Evolutionary conservation across 805 yeast genomes (phyloP).

Genomic region (Brettanomyces anomalus): DNA sequence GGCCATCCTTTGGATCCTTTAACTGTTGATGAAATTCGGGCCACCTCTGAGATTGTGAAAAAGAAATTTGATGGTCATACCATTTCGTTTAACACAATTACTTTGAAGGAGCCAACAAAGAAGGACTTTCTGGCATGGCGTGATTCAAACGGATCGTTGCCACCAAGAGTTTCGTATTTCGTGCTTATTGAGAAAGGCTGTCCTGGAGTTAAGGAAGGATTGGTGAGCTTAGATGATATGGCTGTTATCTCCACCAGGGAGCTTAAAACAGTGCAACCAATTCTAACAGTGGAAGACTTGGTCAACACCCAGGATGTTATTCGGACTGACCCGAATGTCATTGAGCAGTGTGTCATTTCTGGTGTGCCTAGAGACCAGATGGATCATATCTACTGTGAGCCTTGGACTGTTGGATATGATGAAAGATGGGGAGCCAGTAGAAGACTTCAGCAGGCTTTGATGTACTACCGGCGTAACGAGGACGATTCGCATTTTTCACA

Average conservation of each 20-base stretch:
- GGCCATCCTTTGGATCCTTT: slow-evolving; percentile 69
- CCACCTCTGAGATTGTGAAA: slow-evolving; percentile 45
- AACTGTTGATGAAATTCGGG: slow-evolving; percentile 50
- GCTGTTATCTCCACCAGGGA: slow-evolving; percentile 38
- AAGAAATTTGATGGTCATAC: slow-evolving; percentile 34
- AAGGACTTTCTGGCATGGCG: slow-evolving; percentile 56
- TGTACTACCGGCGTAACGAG: slow-evolving; percentile 68
- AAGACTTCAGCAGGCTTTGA: slow-evolving; percentile 72
- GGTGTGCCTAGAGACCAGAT: slow-evolving; percentile 60
- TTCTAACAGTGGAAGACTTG: slow-evolving; percentile 62
- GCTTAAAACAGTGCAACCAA: slow-evolving; percentile 62
- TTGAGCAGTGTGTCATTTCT: slow-evolving; percentile 60
- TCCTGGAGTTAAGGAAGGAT: slow-evolving; percentile 63
- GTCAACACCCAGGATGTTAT: slow-evolving; percentile 53
- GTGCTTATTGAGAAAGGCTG: slow-evolving; percentile 52
- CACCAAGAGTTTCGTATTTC: slow-evolving; percentile 61
- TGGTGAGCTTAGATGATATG: slow-evolving; percentile 46
- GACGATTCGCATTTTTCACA: slow-evolving; percentile 63
- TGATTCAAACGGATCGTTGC: slow-evolving; percentile 48
- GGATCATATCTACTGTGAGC: slow-evolving; percentile 54
- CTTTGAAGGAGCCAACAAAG: slow-evolving; percentile 65
- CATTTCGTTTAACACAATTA: slow-evolving; percentile 57
- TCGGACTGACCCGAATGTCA: slow-evolving; percentile 62
- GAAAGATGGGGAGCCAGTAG: slow-evolving; percentile 67
- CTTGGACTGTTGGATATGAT: slow-evolving; percentile 59